Evolutionary conservation across 164 flowering plant species (phyloP), one percentile per base, ranked within the genome.

Genomic region (Nymphaea colorata): DNA sequence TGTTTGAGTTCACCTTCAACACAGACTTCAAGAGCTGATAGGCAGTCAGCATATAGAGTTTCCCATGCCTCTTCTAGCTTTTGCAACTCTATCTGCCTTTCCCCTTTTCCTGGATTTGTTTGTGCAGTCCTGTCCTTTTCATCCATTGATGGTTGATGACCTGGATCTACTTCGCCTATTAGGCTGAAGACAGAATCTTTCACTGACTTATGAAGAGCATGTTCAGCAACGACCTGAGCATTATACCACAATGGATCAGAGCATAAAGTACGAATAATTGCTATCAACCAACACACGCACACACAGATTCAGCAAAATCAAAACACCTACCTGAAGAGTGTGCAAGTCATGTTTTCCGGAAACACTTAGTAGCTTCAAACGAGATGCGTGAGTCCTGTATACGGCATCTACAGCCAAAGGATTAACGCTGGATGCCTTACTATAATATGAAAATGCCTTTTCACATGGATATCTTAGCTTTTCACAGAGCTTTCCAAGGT

Each of bases 1-100:
- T 94, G 99, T 74, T 94, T 94, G 55, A 94, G 96, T 74, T 94
- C 99, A 66, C 96, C 99, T 77, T 91, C 98, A 64, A 91, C 83
- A 73, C 99, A 94, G 61, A 73, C 76, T 77, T 86, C 83, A 71
- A 94, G 84, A 42, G 92, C 98, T 73, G 90, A 85, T 72, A 94
- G 87, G 81, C 98, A 88, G 78, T 94, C 99, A 70, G 64, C 77
- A 68, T 90, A 90, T 67, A 91, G 96, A 76, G 82, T 77, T 70
- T 75, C 55, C 96, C 96, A 88, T 55, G 75, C 85, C 69, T 80
- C 80, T 43, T 79, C 91, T 73, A 85, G 64, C 62, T 72, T 76
- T 51, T 72, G 68, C 66, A 69, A 73, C 43, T 76, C 83, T 62
- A 70, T 76, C 65, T 65, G 69, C 62, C 65, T 73, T 74, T 18